Base-by-base conservation (phyloP, 768 basidiomycete species). In the Cubamyces lactineus region DNA sequence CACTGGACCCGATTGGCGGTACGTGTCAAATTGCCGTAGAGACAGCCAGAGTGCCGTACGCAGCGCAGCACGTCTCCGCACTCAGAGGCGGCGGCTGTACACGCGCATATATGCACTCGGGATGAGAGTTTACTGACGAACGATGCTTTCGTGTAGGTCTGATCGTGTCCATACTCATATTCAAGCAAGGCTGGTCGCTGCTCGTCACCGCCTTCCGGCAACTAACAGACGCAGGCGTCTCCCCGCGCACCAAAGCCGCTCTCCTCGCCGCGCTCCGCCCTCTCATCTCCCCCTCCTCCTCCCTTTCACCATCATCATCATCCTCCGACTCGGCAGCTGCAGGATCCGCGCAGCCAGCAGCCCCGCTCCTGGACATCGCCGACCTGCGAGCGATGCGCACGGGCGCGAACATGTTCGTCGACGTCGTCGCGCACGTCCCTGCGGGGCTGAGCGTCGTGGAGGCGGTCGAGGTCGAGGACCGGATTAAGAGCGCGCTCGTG, bases 1-100 rank as follows among this genome's bases (percentile, higher is more conserved):
- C 97, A 59, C 79, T 98, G 40, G 97, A 99, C 72, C 96, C 97
- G 9, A 82, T 99, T 39, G 97, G 97, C 65, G 96, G 96, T 86
- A 69, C 73, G 82, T 66, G 17, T 34, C 43, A 43, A 17, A 13
- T 62, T 1, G 24, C 23, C 58, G 34, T 21, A 3, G 53, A 17
- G 46, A 39, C n/a, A 1, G 12, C 16, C 13, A 30, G 34, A 49
- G 59, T 34, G 57, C 46, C 57, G 56, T 13, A 45, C 42, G 38
- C 30, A 17, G 1, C 3, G 23, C 34, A 30, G 28, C 28, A 8
- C 28, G 4, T 30, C 28, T 30, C 28, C 28, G 28, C 8, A 30
- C 3, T 3, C 4, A 30, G 28, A 8, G 28, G 34, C 34, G 34
- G 34, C 9, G 34, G 34, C 34, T 34, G 34, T 34, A 34, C 34